Evolutionary conservation across 352 stramenopile genomes (phyloP), one percentile per base, ranked within the genome.

Genomic region (Globisporangium nunn): DNA sequence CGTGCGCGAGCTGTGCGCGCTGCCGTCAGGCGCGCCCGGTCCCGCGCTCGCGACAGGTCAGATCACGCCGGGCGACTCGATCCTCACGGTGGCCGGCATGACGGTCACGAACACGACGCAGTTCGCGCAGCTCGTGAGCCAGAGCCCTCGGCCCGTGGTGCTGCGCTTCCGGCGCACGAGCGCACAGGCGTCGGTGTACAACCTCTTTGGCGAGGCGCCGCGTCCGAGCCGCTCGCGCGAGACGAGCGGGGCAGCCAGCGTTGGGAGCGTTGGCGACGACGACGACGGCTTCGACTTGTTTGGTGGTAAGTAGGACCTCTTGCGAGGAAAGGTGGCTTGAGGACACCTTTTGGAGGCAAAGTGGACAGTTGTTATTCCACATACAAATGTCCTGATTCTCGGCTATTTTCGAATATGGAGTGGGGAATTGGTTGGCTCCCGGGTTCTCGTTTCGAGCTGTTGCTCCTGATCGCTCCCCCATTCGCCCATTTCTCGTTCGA

Each of bases 1-100:
- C 30, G 84, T 93, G 31, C 76, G 77, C 6, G 81, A 92, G 62
- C 91, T 82, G 46, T 64, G 66, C 12, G 54, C 41, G 31, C 62
- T 90, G 8, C 61, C 67, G 6, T 84, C 74, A 0, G 83, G 81
- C 30, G 62, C 66, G 2, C 68, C 72, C 0, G 69, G 74, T 0
- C 55, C 71, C 4, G 85, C 85, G 17, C 62, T 83, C 17, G 68
- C 66, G 40, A 75, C 67, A 1, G 82, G 82, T 1, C 61, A 62
- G 3, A 91, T 94, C 44, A 59, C 66, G 17, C 55, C 68, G 1
- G 85, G 82, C 33, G 85, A 94, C 63, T 69, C 61, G 39, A 88
- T 94, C 57, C 58, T 93, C 6, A 71, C 78, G 10, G 85, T 93
- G 46, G 87, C 82, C 45, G 85, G 85, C 14, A 59, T 85, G 49